These are phyloP conservation scores for Cryptosporidium sp. DNA, from an alignment of 169 alveolate species.

Conservation along the genomic window DNA sequence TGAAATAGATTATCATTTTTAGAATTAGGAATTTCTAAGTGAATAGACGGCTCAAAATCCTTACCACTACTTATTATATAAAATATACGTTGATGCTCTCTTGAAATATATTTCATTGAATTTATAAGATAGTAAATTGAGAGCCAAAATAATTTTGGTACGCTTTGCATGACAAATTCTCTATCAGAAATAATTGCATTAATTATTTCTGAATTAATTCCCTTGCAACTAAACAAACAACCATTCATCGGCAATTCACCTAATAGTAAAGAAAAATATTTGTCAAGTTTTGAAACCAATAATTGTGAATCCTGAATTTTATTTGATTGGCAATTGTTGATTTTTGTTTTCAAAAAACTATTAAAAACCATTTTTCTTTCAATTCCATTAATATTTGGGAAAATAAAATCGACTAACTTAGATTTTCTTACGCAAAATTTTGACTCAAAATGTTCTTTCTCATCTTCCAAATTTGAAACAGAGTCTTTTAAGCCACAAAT, in stretches of 20 bases:
- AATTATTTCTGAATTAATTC: background rate
- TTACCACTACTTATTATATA: conserved; percentile 35
- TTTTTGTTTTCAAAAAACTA: background rate
- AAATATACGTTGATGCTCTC: conserved; percentile 17
- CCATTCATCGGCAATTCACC: background rate
- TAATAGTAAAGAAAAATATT: conserved; percentile 9
- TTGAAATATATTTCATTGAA: conserved; percentile 47
- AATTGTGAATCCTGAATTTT: background rate
- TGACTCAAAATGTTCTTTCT: conserved; percentile 1
- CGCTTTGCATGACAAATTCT: background rate
- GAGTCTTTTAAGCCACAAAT: background rate
- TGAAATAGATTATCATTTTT: background rate
- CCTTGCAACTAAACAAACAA: background rate
- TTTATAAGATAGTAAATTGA: conserved; percentile 12
- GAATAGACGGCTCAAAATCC: conserved; percentile 8
- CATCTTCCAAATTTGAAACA: conserved; percentile 10
- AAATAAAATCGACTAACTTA: conserved; percentile 2
- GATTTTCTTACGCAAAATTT: conserved; percentile 10
- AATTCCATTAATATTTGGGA: conserved; percentile 1
- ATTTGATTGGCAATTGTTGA: background rate
- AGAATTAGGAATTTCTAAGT: background rate
- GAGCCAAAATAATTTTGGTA: conserved; percentile 56
- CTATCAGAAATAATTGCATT: background rate
- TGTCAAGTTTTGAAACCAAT: conserved; percentile 5
- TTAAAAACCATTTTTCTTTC: conserved; percentile 5